These are phyloP conservation scores for Xylariaceae sp. DNA, from an alignment of 2,329 filamentous ascomycete genomes.

Conservation along the genomic window DNA sequence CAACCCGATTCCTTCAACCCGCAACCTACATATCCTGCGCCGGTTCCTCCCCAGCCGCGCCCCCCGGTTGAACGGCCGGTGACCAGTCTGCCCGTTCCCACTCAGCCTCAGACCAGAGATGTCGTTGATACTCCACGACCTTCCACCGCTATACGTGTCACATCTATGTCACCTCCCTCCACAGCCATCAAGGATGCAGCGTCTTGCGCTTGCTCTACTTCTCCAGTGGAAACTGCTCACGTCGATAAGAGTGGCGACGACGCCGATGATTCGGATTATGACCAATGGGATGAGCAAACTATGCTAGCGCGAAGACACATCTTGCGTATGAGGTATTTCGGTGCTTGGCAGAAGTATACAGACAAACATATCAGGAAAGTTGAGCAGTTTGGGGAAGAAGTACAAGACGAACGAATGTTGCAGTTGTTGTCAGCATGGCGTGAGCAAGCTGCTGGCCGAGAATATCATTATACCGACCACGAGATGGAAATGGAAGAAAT, in stretches of 20 bases:
- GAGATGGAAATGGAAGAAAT: slow-evolving; percentile 20
- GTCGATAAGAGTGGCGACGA: not conserved
- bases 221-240: not conserved
- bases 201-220: not conserved
- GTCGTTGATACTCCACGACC: not conserved
- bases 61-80: slow-evolving; percentile 1
- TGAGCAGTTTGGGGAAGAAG: slow-evolving; percentile 22
- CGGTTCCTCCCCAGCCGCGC: slow-evolving; percentile 3
- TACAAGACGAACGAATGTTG: slow-evolving; percentile 14
- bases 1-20: no score
- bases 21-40: not conserved
- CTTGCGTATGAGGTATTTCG: slow-evolving; percentile 32
- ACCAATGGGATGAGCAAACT: slow-evolving; percentile 29
- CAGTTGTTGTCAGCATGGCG: slow-evolving; percentile 22
- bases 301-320: slow-evolving; percentile 32
- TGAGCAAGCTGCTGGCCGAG: slow-evolving; percentile 15
- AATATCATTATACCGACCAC: slow-evolving; percentile 18
- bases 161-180: not conserved
- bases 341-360: slow-evolving; percentile 30
- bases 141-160: slow-evolving; percentile 2
- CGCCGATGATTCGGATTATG: slow-evolving; percentile 14
- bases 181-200: not conserved
- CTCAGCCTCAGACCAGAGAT: slow-evolving; percentile 5
- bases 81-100: slow-evolving; percentile 2
- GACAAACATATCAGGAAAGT: slow-evolving; percentile 22